These are phyloP conservation scores for Gossypium raimondii DNA, from an alignment of 345 rosid genomes.

Conservation along the genomic window DNA sequence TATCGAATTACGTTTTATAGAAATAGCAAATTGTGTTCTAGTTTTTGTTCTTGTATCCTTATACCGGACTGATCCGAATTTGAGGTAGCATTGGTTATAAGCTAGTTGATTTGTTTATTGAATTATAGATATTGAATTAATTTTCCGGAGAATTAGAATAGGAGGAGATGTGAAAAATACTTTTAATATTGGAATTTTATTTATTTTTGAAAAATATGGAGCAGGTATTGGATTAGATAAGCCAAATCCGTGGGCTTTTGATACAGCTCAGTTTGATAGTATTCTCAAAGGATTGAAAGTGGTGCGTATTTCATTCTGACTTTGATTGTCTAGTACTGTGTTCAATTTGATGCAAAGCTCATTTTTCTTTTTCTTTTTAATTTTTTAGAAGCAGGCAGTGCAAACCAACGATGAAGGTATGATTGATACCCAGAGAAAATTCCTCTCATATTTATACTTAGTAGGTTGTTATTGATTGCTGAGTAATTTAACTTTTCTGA, in stretches of 20 bases:
- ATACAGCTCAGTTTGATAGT: slow-evolving; percentile 87
- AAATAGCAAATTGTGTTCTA: no score
- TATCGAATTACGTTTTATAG: no score
- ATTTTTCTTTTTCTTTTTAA: neutral
- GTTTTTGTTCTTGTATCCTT: no score
- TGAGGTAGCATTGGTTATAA: no score
- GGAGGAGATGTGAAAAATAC: neutral
- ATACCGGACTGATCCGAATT: no score
- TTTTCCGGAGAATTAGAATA: neutral
- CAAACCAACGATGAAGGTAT: neutral
- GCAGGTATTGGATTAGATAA: slow-evolving; percentile 87
- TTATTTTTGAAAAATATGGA: slow-evolving; percentile 10
- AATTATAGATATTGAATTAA: neutral
- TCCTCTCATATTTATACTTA: neutral
- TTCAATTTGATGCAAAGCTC: slow-evolving; percentile 2
- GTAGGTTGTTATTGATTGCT: neutral
- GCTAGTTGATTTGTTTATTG: neutral
- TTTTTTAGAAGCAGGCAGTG: neutral
- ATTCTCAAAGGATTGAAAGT: slow-evolving; percentile 91
- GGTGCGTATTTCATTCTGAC: slow-evolving; percentile 36
- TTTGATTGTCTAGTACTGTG: neutral
- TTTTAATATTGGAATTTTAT: neutral
- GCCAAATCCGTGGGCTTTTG: slow-evolving; percentile 93
- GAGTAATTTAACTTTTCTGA: slow-evolving; percentile 4
- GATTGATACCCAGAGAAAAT: neutral